A percentile compares a stretch with the other conserved stretches of the same genome.
These are phyloP conservation scores for Diaporthe longicolla DNA, from an alignment of 2,329 filamentous ascomycete species.

Conservation along the genomic window DNA sequence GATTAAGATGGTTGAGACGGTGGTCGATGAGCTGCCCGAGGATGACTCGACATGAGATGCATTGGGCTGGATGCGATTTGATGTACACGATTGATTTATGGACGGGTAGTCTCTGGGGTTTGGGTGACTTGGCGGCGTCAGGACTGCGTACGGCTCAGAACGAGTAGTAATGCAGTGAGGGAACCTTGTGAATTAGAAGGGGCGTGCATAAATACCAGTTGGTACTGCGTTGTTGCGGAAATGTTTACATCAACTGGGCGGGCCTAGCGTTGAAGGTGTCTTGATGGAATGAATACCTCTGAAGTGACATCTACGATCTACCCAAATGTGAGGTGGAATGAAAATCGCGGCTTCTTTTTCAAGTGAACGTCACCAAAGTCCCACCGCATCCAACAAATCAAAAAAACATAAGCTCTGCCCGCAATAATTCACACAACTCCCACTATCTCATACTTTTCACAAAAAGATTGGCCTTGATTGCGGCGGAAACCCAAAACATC, in stretches of 20 bases:
- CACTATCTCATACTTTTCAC: background rate
- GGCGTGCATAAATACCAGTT: background rate
- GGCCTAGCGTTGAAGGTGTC: background rate
- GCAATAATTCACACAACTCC: background rate
- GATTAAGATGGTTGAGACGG: conserved; percentile 82
- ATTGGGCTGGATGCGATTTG: conserved; percentile 7
- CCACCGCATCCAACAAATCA: background rate
- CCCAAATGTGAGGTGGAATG: background rate
- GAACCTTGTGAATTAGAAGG: background rate
- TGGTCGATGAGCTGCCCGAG: conserved; percentile 77
- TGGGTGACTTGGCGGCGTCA: background rate
- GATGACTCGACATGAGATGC: conserved; percentile 54
- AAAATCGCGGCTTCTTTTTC: conserved; percentile 10
- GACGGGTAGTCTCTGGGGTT: background rate
- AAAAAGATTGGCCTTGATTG: background rate
- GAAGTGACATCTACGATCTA: background rate
- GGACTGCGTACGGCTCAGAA: conserved; percentile 13
- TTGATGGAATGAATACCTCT: background rate
- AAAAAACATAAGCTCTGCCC: no score
- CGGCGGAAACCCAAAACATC: background rate
- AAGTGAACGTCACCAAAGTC: background rate
- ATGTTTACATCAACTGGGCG: background rate
- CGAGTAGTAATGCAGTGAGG: conserved; percentile 17
- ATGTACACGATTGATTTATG: background rate
- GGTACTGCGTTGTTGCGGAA: background rate